These are phyloP conservation scores for Astrothelium macrocarpum DNA, from an alignment of 495 filamentous ascomycete genomes.

Conservation along the genomic window DNA sequence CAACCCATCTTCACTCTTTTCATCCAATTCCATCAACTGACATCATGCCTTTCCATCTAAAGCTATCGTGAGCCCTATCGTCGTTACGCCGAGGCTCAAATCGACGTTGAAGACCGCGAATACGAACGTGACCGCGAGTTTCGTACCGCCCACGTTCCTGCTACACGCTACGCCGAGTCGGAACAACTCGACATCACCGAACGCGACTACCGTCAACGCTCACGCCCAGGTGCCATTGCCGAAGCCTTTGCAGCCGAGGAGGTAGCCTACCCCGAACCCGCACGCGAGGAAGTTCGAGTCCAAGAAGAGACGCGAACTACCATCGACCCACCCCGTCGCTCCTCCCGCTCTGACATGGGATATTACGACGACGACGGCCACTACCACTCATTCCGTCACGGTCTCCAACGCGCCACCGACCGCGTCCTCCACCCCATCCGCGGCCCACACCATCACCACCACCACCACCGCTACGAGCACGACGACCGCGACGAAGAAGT, in stretches of 20 bases:
- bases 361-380: slow-evolving; percentile 98
- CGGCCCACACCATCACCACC: slow-evolving; percentile 44
- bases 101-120: slow-evolving; percentile 51
- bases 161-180: slow-evolving; percentile 40
- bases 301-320: slow-evolving; percentile 36
- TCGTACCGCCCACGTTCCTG: slow-evolving; percentile 30
- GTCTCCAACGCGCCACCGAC: slow-evolving; percentile 75
- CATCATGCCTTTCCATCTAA: slow-evolving; percentile 35
- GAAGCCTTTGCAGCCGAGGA: slow-evolving; percentile 44
- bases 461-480: slow-evolving; percentile 27
- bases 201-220: slow-evolving; percentile 71
- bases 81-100: slow-evolving; percentile 48
- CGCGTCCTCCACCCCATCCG: slow-evolving; percentile 62
- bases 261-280: slow-evolving; percentile 18
- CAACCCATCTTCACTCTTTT: slow-evolving; percentile 15
- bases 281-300: slow-evolving; percentile 26
- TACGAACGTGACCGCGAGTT: slow-evolving; percentile 45
- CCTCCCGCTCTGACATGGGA: slow-evolving; percentile 60
- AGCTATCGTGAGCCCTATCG: slow-evolving; percentile 46
- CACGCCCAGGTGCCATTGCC: slow-evolving; percentile 55
- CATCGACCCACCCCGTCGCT: slow-evolving; percentile 46
- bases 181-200: slow-evolving; percentile 78
- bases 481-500: slow-evolving; percentile 25
- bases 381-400: slow-evolving; percentile 88
- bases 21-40: slow-evolving; percentile 17